Conservation (phyloP, 2,329 filamentous ascomycete species). For the Byssothecium circinans region DNA sequence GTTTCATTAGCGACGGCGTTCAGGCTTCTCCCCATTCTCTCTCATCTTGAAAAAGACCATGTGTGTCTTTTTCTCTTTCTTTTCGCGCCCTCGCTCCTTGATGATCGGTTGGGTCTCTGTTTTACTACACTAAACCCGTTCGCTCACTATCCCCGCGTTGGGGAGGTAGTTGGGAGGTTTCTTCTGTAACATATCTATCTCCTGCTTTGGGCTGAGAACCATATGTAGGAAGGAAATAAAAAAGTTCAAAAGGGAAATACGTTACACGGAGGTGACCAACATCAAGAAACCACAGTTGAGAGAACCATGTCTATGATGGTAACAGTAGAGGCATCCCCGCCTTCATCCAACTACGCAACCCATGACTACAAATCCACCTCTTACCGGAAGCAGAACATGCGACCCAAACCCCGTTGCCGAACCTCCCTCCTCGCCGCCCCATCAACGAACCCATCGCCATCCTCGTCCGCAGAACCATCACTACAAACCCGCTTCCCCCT, state of each 20-base stretch:
- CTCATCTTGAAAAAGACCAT: constrained; percentile 2
- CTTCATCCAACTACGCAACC: too few species aligned
- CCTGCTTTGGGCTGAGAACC: not conserved
- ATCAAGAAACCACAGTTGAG: too few species aligned
- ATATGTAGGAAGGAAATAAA: not conserved
- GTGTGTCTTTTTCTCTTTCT: constrained; percentile 8
- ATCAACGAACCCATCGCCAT: constrained; percentile 57
- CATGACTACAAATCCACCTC: not conserved
- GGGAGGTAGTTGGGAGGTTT: not conserved
- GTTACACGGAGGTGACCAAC: too few species aligned
- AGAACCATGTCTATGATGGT: too few species aligned
- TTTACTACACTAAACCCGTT: constrained; percentile 16
- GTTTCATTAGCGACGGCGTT: constrained; percentile 36
- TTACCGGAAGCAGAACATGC: constrained; percentile 27
- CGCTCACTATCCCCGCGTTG: not conserved
- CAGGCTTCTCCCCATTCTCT: constrained; percentile 21
- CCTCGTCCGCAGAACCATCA: constrained; percentile 41
- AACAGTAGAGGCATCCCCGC: too few species aligned
- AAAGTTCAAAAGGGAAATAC: not conserved
- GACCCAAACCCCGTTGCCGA: constrained; percentile 45
- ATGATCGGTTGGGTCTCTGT: constrained; percentile 14
- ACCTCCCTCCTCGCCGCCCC: constrained; percentile 46
- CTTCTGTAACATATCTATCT: not conserved
- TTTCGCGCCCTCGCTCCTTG: constrained; percentile 10
- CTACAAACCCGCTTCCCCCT: constrained; percentile 42